Conservation (phyloP, 140 eudicot species). For the Oenanthe javanica region DNA sequence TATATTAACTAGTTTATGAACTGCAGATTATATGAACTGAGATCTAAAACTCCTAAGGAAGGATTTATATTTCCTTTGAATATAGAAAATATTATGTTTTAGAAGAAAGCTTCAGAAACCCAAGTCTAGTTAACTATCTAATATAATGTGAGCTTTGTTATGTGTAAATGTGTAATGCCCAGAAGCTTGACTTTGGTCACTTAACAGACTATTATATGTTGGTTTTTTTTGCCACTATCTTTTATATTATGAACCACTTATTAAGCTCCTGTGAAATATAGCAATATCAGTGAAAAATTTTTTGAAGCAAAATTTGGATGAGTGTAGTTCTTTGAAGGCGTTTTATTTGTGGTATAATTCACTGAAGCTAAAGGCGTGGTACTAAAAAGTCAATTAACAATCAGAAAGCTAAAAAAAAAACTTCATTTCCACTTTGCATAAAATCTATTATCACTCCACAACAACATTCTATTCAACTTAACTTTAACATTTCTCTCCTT, state of each 20-base stretch:
- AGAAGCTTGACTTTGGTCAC: background rate
- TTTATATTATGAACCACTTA: background rate
- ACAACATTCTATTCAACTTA: constrained; percentile 31
- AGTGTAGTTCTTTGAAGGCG: background rate
- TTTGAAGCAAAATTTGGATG: background rate
- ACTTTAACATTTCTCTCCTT: constrained; percentile 34
- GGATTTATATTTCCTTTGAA: background rate
- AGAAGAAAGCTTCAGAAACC: background rate
- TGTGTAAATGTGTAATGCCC: background rate
- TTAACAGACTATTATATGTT: background rate
- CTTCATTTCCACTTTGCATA: constrained; percentile 54
- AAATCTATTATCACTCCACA: constrained; percentile 50
- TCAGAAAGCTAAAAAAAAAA: background rate
- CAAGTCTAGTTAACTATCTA: background rate
- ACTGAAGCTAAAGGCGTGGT: background rate
- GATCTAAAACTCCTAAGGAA: background rate
- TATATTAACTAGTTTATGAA: background rate
- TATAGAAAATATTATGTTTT: background rate
- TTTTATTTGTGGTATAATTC: too few species aligned
- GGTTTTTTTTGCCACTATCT: background rate
- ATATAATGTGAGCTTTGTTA: background rate
- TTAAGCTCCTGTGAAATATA: background rate
- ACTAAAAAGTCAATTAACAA: background rate
- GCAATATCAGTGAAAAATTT: too few species aligned
- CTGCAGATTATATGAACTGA: background rate